Evolutionary conservation across 2,329 filamentous ascomycete genomes (phyloP).

Genomic region (Aureobasidium sp.): DNA sequence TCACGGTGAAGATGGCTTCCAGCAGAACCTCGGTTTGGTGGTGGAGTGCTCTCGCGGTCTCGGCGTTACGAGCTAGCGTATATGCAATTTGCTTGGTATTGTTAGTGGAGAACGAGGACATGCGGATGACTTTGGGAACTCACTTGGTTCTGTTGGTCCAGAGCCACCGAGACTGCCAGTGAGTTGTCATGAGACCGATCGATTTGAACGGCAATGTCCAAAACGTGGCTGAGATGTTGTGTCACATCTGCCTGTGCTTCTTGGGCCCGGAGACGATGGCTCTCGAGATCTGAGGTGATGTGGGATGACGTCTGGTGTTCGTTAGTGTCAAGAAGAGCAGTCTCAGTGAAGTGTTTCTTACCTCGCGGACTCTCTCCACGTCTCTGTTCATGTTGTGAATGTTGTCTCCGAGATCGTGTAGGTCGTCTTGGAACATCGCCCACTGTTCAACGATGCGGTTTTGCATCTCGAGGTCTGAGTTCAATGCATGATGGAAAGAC

Average conservation of each 20-base stretch:
- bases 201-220: conserved; percentile 1
- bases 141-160: background rate
- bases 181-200: background rate
- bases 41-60: background rate
- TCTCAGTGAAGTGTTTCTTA: background rate
- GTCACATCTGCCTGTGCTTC: background rate
- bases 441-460: background rate
- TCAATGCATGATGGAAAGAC: background rate
- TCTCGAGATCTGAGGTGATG: background rate
- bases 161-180: background rate
- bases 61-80: background rate
- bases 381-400: background rate
- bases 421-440: background rate
- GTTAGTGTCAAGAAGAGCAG: background rate
- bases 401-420: background rate
- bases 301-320: background rate
- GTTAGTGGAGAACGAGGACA: background rate
- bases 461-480: conserved; percentile 4
- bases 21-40: background rate
- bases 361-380: background rate
- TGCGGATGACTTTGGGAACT: background rate
- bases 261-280: background rate
- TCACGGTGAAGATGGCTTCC: background rate
- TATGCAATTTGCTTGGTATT: background rate
- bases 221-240: background rate